Evolutionary conservation across 2,329 filamentous ascomycete genomes (phyloP).

Genomic region (Hypoxylon rubiginosum): DNA sequence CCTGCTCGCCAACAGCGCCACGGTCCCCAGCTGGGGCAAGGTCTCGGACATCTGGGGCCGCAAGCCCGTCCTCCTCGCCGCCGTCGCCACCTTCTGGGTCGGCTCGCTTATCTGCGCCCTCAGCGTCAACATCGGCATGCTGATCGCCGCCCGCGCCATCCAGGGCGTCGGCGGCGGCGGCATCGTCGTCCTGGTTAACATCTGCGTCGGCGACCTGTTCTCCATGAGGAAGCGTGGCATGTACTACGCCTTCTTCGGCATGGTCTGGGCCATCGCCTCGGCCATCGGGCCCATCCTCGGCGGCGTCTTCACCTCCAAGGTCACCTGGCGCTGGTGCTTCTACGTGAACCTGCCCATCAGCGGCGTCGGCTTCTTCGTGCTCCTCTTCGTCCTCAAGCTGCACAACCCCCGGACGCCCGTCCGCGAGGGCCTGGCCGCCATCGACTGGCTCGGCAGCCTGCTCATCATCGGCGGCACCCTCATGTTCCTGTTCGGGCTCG

Average conservation of each 20-base stretch:
- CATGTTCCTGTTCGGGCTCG: constrained; percentile 88
- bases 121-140: constrained; percentile 63
- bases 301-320: constrained; percentile 74
- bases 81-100: constrained; percentile 66
- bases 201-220: constrained; percentile 69
- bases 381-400: constrained; percentile 74
- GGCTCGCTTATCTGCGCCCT: constrained; percentile 68
- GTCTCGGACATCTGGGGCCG: constrained; percentile 71
- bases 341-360: constrained; percentile 72
- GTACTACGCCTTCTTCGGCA: constrained; percentile 67
- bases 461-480: constrained; percentile 81
- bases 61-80: constrained; percentile 65
- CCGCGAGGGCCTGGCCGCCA: constrained; percentile 71
- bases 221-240: constrained; percentile 64
- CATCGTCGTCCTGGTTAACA: constrained; percentile 71
- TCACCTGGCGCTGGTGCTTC: constrained; percentile 77
- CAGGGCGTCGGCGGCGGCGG: constrained; percentile 71
- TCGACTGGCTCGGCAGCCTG: constrained; percentile 69
- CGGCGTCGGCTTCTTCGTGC: constrained; percentile 61
- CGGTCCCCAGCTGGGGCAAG: constrained; percentile 78
- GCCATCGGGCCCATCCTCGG: constrained; percentile 76
- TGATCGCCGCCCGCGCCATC: constrained; percentile 68
- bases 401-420: constrained; percentile 76
- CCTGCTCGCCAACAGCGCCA: constrained; percentile 76
- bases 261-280: constrained; percentile 74